Evolutionary conservation across 2,329 filamentous ascomycete species (phyloP), one percentile per base, ranked within the genome.

Genomic region (Sphaerulina vaccinii): DNA sequence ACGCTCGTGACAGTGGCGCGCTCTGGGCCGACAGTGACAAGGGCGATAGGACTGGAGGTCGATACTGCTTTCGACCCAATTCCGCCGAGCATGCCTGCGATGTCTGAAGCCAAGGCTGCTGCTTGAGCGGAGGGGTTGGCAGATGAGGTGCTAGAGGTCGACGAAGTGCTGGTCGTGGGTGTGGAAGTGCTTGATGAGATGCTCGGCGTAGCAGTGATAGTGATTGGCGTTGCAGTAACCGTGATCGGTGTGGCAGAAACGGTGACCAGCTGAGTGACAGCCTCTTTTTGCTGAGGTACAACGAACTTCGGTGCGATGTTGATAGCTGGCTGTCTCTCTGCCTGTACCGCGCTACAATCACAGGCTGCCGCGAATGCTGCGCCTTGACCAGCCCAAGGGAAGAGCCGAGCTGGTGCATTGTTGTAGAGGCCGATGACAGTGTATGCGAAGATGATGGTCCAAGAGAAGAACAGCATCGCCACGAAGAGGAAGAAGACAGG

Each of bases 361-460:
- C 62, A 63, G 1, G 21, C 45, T 13, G 21, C 15, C 10, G 55
- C 48, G 8, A 57, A 27, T 9, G 53, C 41, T 2, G 37, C 41
- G 27, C 50, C 49, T 29, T 51, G 49, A 8, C 55, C 55, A 9
- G 59, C 55, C 59, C 57, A 60, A 1, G 61, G 58, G 11, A 67
- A 54, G 39, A 66, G 55, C 8, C 58, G 52, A 11, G 57, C 43
- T 13, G 66, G 67, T 1, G 67, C 52, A 40, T 65, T 69, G 57
- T 65, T 65, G 61, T 69, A 68, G 7, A 71, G 65, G 7, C 68
- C 69, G 29, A 71, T 67, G 24, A 68, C 57, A 3, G 68, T 70
- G 59, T 70, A 71, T 13, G 67, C 63, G 54, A 71, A 70, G 16
- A 71, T 62, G 23, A 67, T 48, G 2, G 62, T 66, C 50, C 64